Evolutionary conservation across 1,284 basidiomycete species (phyloP).

Genomic region (Ustilago shanxiensis): DNA sequence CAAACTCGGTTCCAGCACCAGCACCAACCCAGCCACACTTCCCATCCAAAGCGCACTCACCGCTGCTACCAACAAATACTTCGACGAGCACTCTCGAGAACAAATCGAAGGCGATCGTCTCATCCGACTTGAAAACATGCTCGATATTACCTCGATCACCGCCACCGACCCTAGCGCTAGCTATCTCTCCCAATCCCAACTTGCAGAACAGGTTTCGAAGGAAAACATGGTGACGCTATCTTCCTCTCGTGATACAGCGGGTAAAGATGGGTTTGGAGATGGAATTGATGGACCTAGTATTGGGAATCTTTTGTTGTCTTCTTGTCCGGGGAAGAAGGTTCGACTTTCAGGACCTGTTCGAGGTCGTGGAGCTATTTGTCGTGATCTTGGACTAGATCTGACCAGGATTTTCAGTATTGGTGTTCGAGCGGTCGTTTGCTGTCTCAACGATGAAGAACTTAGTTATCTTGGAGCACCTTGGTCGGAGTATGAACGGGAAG

Average conservation of each 20-base stretch:
- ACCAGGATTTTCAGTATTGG: constrained; percentile 81
- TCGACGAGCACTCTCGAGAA: constrained; percentile 32
- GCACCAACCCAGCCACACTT: neutral
- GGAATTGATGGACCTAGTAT: constrained; percentile 69
- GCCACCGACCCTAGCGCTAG: constrained; percentile 29
- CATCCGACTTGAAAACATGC: constrained; percentile 50
- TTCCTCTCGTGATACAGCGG: constrained; percentile 21
- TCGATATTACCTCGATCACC: constrained; percentile 50
- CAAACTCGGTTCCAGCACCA: constrained; percentile 6
- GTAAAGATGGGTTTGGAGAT: constrained; percentile 6
- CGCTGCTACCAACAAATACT: constrained; percentile 15
- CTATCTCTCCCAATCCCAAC: constrained; percentile 36
- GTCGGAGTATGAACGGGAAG: constrained; percentile 79
- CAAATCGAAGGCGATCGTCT: constrained; percentile 57
- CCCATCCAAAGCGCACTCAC: neutral
- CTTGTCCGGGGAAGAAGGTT: constrained; percentile 97
- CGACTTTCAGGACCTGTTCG: constrained; percentile 83
- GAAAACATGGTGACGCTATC: constrained; percentile 20
- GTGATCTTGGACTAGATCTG: constrained; percentile 84
- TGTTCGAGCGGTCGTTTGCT: constrained; percentile 86
- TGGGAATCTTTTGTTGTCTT: constrained; percentile 91
- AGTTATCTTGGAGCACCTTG: constrained; percentile 85
- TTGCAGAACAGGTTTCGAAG: constrained; percentile 27
- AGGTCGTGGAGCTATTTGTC: constrained; percentile 84
- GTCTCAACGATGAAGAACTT: constrained; percentile 88